Evolutionary conservation across 2,329 filamentous ascomycete genomes (phyloP).

Genomic region (Ophiosphaerella korrae): DNA sequence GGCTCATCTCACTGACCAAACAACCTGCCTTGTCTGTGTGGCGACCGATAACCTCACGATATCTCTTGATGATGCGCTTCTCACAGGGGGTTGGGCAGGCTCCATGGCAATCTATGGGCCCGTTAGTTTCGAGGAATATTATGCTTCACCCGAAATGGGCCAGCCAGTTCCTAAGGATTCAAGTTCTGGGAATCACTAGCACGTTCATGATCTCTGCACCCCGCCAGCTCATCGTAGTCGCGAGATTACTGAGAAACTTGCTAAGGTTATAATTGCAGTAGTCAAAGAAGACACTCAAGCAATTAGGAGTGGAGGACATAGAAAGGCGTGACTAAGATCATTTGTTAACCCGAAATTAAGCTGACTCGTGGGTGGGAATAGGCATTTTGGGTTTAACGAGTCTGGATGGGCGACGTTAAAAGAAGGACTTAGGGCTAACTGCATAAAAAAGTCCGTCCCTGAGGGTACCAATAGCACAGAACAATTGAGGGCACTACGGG

Average conservation of each 20-base stretch:
- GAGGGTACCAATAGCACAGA: conserved; percentile 16
- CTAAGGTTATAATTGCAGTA: conserved; percentile 5
- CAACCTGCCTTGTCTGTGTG: conserved; percentile 10
- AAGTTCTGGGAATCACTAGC: conserved; percentile 19
- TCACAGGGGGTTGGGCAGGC: conserved; percentile 22
- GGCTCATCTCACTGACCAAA: conserved; percentile 8
- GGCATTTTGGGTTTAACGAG: conserved; percentile 15
- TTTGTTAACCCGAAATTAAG: conserved; percentile 15
- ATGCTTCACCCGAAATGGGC: conserved; percentile 9
- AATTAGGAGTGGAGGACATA: no score
- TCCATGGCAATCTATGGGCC: conserved; percentile 22
- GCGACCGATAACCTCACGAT: neutral
- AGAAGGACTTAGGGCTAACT: conserved; percentile 17
- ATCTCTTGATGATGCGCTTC: conserved; percentile 9
- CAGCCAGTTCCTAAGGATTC: conserved; percentile 14
- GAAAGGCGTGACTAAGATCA: conserved; percentile 15
- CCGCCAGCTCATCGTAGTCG: conserved; percentile 13
- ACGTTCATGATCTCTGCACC: conserved; percentile 25
- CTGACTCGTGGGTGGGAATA: conserved; percentile 17
- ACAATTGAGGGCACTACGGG: conserved; percentile 17
- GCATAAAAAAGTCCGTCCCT: conserved; percentile 18
- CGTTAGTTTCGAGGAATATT: conserved; percentile 16
- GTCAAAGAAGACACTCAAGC: neutral
- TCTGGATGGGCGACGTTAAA: conserved; percentile 14
- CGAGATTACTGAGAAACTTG: conserved; percentile 14